A percentile compares a stretch with the other conserved stretches of the same genome.
phyloP scores from a whole-genome alignment of 345 rosid species.

The Ceriops zippeliana region DNA sequence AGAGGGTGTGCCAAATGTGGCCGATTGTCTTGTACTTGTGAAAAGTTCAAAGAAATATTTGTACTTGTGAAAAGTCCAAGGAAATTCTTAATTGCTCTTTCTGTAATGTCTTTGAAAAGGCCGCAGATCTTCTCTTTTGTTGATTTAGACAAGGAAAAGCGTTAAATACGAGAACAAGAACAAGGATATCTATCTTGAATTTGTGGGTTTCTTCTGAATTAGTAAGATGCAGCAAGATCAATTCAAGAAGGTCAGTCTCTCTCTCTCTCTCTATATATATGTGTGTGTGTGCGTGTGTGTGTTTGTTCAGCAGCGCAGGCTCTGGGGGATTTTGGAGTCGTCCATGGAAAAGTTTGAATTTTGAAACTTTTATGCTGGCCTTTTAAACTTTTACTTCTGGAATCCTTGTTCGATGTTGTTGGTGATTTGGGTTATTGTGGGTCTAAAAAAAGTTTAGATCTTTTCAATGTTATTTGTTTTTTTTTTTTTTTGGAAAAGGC shows the following conservation, averaged over 20 bases:
- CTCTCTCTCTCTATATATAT: background rate
- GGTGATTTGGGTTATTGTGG: background rate
- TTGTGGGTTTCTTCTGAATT: slow-evolving; percentile 7
- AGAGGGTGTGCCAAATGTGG: background rate
- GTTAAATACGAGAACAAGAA: slow-evolving; percentile 1
- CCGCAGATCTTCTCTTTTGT: background rate
- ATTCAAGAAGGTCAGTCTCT: slow-evolving; percentile 31
- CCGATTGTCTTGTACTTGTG: too few relatives aligned
- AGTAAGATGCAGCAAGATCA: slow-evolving; percentile 45
- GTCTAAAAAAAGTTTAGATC: too few relatives aligned
- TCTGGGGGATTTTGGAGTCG: background rate
- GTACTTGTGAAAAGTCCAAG: too few relatives aligned
- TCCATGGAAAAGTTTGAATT: background rate
- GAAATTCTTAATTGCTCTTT: too few relatives aligned
- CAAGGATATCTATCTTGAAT: background rate
- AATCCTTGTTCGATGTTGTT: background rate
- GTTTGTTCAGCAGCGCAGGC: background rate
- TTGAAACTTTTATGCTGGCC: background rate
- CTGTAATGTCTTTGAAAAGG: too few relatives aligned
- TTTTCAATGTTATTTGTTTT: background rate
- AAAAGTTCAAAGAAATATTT: too few relatives aligned
- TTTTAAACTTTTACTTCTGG: background rate
- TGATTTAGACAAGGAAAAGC: background rate
- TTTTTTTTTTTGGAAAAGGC: background rate
- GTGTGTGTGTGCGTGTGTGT: too few relatives aligned